Evolutionary conservation across 2,329 filamentous ascomycete genomes (phyloP).

Genomic region (Hypoxylon sp.): DNA sequence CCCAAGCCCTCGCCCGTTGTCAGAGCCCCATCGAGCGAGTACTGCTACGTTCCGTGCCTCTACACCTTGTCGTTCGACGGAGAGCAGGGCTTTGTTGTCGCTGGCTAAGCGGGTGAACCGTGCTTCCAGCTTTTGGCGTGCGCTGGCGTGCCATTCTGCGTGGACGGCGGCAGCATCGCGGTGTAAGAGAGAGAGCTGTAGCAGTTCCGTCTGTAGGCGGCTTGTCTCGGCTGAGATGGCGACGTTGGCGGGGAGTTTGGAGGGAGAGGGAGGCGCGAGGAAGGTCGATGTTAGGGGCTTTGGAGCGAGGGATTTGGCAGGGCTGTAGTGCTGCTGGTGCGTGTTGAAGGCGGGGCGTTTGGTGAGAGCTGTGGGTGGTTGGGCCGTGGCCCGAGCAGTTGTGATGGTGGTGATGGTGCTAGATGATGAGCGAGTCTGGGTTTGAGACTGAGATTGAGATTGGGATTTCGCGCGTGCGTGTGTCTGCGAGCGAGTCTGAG

Average conservation of each 20-base stretch:
- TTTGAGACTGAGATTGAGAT: constrained; percentile 25
- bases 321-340: constrained; percentile 76
- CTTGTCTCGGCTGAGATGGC: constrained; percentile 70
- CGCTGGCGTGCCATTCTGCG: constrained; percentile 68
- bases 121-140: constrained; percentile 61
- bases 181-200: constrained; percentile 75
- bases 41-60: constrained; percentile 66
- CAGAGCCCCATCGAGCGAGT: constrained; percentile 64
- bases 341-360: constrained; percentile 70
- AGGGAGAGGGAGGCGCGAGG: constrained; percentile 71
- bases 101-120: constrained; percentile 60
- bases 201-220: constrained; percentile 72
- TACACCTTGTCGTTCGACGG: constrained; percentile 58
- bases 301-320: constrained; percentile 70
- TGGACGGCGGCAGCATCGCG: constrained; percentile 62
- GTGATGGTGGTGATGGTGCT: constrained; percentile 42
- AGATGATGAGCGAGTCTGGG: constrained; percentile 2
- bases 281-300: constrained; percentile 72
- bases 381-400: constrained; percentile 9
- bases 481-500: constrained; percentile 45
- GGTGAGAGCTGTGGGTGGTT: constrained; percentile 44
- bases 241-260: constrained; percentile 71
- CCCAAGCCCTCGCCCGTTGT: constrained; percentile 44
- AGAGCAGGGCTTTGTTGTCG: constrained; percentile 54
- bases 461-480: constrained; percentile 36